Percentiles rank a stretch among this genome's conserved stretches.
Evolutionary conservation across 352 stramenopile species (phyloP).

Genomic region (Globisporangium parvum): DNA sequence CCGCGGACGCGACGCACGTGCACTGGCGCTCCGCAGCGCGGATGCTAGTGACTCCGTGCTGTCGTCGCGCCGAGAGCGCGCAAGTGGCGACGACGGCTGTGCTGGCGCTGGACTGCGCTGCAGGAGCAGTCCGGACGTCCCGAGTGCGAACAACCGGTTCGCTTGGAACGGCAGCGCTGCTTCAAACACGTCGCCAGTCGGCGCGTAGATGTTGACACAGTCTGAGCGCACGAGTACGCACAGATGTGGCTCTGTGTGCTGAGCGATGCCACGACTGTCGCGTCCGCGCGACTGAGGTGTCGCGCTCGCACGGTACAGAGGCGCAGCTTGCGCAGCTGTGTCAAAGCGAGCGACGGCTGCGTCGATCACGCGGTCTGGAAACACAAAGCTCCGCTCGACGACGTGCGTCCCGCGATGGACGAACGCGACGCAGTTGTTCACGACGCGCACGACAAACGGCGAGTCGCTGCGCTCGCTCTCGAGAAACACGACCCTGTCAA

Average conservation of each 20-base stretch:
- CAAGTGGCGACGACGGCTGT: conserved; percentile 16
- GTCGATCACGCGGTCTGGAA: conserved; percentile 49
- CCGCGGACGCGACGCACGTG: conserved; percentile 24
- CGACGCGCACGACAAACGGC: conserved; percentile 35
- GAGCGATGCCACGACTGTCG: neutral
- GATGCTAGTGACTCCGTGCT: neutral
- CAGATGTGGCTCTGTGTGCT: conserved; percentile 22
- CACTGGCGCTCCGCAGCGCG: conserved; percentile 12
- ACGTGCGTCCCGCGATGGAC: conserved; percentile 43
- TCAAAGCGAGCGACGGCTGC: conserved; percentile 47
- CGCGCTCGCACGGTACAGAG: too few species aligned
- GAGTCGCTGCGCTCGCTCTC: conserved; percentile 22
- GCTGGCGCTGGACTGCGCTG: conserved; percentile 39
- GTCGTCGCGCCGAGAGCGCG: neutral
- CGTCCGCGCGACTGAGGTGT: neutral
- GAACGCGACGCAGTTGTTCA: conserved; percentile 44
- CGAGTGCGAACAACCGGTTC: conserved; percentile 44
- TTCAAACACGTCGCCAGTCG: conserved; percentile 61
- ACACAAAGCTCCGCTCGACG: conserved; percentile 56
- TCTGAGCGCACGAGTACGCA: conserved; percentile 66
- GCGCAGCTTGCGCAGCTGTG: neutral
- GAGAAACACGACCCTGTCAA: conserved; percentile 24
- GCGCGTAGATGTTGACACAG: conserved; percentile 61
- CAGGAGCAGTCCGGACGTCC: conserved; percentile 39
- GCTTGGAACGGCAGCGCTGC: conserved; percentile 70